phyloP scores from a whole-genome alignment of 306 rosid genomes.

The Acmispon strigosus region DNA sequence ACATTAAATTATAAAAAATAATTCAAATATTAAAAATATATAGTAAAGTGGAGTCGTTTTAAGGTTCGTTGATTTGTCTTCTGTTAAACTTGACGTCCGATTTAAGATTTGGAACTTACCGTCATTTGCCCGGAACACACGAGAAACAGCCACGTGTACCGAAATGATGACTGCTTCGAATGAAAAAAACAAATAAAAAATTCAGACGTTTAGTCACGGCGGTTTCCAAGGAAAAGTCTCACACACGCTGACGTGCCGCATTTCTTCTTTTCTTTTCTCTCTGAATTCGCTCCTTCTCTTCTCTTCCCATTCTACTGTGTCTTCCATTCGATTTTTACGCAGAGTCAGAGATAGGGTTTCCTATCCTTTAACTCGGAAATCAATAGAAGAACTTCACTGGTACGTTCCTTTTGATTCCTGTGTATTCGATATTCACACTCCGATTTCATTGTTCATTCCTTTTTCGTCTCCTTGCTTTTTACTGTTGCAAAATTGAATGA shows the following conservation, averaged over 20 bases:
- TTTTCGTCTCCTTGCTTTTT: background rate
- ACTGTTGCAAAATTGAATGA: background rate
- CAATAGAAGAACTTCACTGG: slow-evolving; percentile 33
- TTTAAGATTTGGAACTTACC: slow-evolving; percentile 35
- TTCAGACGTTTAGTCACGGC: slow-evolving; percentile 43
- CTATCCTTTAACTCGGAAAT: slow-evolving; percentile 46
- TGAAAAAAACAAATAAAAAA: background rate
- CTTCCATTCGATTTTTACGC: slow-evolving; percentile 30
- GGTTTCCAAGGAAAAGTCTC: slow-evolving; percentile 18
- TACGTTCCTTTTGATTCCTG: slow-evolving; percentile 28
- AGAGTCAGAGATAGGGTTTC: slow-evolving; percentile 51
- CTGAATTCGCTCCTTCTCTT: slow-evolving; percentile 25
- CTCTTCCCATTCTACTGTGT: background rate
- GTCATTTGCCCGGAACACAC: slow-evolving; percentile 21
- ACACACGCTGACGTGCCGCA: slow-evolving; percentile 47
- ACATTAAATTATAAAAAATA: too few species aligned
- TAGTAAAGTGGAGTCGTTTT: slow-evolving; percentile 33
- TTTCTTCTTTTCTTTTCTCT: slow-evolving; percentile 18
- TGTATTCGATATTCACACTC: background rate
- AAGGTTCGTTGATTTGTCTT: background rate
- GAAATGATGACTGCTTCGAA: background rate
- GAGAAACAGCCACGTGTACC: slow-evolving; percentile 35
- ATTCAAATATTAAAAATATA: too few species aligned
- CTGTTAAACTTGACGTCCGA: slow-evolving; percentile 35
- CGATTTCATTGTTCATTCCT: background rate